Evolutionary conservation across 2,329 filamentous ascomycete genomes (phyloP).

Genomic region (Scytalidium lignicola): DNA sequence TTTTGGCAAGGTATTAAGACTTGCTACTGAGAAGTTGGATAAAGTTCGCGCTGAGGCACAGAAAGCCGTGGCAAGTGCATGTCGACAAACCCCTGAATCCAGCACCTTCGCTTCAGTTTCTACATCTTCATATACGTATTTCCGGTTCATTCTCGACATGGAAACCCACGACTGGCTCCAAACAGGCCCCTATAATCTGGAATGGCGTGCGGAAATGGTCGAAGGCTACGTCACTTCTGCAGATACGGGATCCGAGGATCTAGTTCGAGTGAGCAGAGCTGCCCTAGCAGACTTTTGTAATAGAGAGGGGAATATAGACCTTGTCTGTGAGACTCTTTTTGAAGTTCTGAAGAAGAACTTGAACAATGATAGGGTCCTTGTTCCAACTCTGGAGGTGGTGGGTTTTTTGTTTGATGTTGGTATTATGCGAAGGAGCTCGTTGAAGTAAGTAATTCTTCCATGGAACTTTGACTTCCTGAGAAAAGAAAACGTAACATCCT

Average conservation of each 20-base stretch:
- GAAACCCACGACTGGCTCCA: conserved; percentile 11
- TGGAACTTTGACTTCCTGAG: no score
- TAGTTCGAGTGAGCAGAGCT: conserved; percentile 63
- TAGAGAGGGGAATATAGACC: conserved; percentile 23
- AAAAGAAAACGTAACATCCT: no score
- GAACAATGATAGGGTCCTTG: conserved; percentile 59
- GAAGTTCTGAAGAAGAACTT: conserved; percentile 48
- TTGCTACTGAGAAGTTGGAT: conserved; percentile 86
- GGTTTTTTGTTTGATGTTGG: conserved; percentile 70
- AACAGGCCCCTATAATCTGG: conserved; percentile 25
- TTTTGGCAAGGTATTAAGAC: conserved; percentile 43
- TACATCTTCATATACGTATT: conserved; percentile 13
- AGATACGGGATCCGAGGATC: conserved; percentile 70
- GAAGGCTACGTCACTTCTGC: conserved; percentile 68
- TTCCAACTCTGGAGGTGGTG: conserved; percentile 71
- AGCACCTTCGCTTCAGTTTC: conserved; percentile 6
- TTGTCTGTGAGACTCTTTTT: conserved; percentile 46
- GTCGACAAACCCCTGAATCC: conserved; percentile 12
- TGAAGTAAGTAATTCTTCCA: conserved; percentile 12
- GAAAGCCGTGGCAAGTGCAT: conserved; percentile 40
- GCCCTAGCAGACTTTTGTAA: conserved; percentile 55
- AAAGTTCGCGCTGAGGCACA: conserved; percentile 70
- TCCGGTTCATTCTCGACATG: conserved; percentile 15
- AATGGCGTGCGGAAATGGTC: conserved; percentile 51
- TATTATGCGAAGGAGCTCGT: conserved; percentile 37